Conservation (phyloP, 2,329 filamentous ascomycete genomes). For the Eutypella sp. region DNA sequence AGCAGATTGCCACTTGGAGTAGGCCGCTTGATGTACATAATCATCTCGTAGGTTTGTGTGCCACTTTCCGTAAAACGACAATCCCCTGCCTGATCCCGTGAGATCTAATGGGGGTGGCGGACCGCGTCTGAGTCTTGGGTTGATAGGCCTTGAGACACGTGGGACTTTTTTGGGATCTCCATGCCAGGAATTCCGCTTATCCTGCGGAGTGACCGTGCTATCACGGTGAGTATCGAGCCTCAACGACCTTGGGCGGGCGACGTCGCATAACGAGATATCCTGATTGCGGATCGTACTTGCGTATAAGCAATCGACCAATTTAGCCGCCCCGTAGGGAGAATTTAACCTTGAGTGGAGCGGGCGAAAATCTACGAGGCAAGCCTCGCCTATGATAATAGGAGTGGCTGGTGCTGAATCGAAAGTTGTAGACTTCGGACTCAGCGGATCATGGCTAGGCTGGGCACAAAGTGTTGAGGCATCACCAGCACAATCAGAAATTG, state of each 20-base stretch:
- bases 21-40: slow-evolving; percentile 15
- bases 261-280: slow-evolving; percentile 20
- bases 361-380: slow-evolving; percentile 21
- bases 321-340: slow-evolving; percentile 16
- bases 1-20: slow-evolving; percentile 24
- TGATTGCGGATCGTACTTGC: slow-evolving; percentile 17
- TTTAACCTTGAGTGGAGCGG: slow-evolving; percentile 6
- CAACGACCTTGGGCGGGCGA: slow-evolving; percentile 3
- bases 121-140: slow-evolving; percentile 16
- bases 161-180: slow-evolving; percentile 15
- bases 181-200: slow-evolving; percentile 11
- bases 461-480: neutral
- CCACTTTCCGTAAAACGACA: slow-evolving; percentile 13
- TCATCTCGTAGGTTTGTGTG: slow-evolving; percentile 18
- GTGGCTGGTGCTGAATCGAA: slow-evolving; percentile 19
- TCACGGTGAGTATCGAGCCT: slow-evolving; percentile 1
- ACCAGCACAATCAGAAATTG: neutral
- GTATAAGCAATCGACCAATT: slow-evolving; percentile 22
- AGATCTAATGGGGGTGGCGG: slow-evolving; percentile 20
- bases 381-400: slow-evolving; percentile 22
- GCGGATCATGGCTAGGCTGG: slow-evolving; percentile 4
- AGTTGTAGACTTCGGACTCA: slow-evolving; percentile 14
- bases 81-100: slow-evolving; percentile 6
- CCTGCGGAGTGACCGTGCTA: neutral
- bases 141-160: slow-evolving; percentile 16